A percentile compares a stretch with the other conserved stretches of the same genome.
Conservation (phyloP, 495 filamentous ascomycete genomes). For the Thozetella sp. region DNA sequence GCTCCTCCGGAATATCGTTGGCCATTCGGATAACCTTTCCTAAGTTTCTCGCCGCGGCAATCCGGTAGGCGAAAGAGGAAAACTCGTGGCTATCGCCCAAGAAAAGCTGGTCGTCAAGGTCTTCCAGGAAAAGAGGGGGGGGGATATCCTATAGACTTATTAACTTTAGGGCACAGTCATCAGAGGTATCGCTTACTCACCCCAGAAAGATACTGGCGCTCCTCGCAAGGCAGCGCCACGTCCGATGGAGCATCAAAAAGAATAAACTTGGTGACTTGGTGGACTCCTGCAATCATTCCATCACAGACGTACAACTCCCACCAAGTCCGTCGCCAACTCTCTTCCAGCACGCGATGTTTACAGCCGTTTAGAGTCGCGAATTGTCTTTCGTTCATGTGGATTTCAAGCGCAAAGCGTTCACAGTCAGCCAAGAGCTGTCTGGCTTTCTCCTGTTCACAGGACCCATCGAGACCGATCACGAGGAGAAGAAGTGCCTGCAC, state of each 20-base stretch:
- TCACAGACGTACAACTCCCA: constrained; percentile 89
- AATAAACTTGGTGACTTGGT: constrained; percentile 57
- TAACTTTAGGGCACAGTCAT: not conserved
- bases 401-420: constrained; percentile 70
- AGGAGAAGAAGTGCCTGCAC: constrained; percentile 80
- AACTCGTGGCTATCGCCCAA: constrained; percentile 62
- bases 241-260: constrained; percentile 57
- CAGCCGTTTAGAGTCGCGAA: constrained; percentile 47
- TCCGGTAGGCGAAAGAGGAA: constrained; percentile 78
- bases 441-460: constrained; percentile 67
- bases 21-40: constrained; percentile 69
- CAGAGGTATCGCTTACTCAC: constrained; percentile 39
- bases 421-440: constrained; percentile 66
- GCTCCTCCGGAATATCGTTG: constrained; percentile 42
- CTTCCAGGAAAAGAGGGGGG: constrained; percentile 59
- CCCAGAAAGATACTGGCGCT: constrained; percentile 66
- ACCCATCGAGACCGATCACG: constrained; percentile 76
- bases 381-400: constrained; percentile 70
- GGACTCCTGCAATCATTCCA: constrained; percentile 61
- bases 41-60: constrained; percentile 74
- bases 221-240: constrained; percentile 75
- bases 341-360: constrained; percentile 53
- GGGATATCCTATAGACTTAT: constrained; percentile 58
- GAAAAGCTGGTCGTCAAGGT: constrained; percentile 74
- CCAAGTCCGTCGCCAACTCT: constrained; percentile 86